phyloP scores from a whole-genome alignment of 2,329 filamentous ascomycete species.

The Trichoderma sp. region DNA sequence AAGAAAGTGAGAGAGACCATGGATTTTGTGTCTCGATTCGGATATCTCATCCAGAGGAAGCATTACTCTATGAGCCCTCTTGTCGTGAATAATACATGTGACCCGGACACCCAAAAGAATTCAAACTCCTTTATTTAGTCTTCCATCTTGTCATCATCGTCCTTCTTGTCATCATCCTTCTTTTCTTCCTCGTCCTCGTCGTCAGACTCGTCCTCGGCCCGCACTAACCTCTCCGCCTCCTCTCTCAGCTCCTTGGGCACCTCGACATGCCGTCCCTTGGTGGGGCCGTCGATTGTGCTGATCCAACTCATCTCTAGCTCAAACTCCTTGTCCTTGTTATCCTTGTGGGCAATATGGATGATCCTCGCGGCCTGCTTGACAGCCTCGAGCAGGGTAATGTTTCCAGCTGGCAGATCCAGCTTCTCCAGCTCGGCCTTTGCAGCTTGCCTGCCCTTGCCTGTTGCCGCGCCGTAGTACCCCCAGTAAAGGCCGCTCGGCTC shows the following conservation, averaged over 20 bases:
- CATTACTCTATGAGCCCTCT: conserved; percentile 37
- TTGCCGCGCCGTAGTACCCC: conserved; percentile 98
- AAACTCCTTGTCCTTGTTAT: conserved; percentile 99
- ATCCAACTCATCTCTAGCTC: conserved; percentile 99
- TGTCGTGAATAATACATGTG: conserved; percentile 36
- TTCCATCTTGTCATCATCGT: conserved; percentile 84
- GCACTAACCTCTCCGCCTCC: conserved; percentile 89
- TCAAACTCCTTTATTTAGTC: conserved; percentile 53
- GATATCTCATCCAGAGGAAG: conserved; percentile 27
- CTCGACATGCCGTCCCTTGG: conserved; percentile 87
- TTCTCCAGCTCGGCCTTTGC: conserved; percentile 99
- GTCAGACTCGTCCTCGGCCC: conserved; percentile 82
- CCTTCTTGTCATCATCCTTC: conserved; percentile 63
- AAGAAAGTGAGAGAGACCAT: neutral
- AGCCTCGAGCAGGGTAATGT: conserved; percentile 75
- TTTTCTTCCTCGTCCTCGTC: conserved; percentile 73
- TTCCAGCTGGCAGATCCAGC: conserved; percentile 76
- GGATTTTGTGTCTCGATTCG: neutral
- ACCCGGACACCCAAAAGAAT: conserved; percentile 20
- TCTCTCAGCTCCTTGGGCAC: conserved; percentile 87
- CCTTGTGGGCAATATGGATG: conserved; percentile 95
- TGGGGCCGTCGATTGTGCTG: conserved; percentile 77
- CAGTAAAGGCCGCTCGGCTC: conserved; percentile 96
- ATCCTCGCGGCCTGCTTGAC: conserved; percentile 96
- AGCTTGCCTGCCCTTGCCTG: conserved; percentile 92